Evolutionary conservation across 208 protist species (phyloP).

Genomic region (Entamoeba invadens): DNA sequence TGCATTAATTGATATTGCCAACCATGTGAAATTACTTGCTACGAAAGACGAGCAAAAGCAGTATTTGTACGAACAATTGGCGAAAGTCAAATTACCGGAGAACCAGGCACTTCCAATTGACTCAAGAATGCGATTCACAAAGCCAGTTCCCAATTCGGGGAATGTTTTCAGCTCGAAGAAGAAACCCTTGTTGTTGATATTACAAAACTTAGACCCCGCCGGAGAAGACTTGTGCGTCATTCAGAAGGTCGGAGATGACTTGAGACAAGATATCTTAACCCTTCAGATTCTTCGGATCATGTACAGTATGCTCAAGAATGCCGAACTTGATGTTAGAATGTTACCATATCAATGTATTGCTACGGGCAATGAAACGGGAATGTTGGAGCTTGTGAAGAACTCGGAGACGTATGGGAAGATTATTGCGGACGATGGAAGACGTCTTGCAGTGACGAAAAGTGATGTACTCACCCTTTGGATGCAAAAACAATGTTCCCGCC

Average conservation of each 20-base stretch:
- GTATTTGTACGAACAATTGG: neutral
- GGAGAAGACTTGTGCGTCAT: neutral
- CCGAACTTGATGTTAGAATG: slow-evolving; percentile 38
- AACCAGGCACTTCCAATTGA: neutral
- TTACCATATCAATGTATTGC: slow-evolving; percentile 46
- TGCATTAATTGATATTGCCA: neutral
- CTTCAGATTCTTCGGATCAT: slow-evolving; percentile 48
- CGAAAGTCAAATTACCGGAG: neutral
- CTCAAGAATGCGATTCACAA: neutral
- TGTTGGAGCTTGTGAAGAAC: slow-evolving; percentile 55
- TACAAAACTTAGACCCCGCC: neutral
- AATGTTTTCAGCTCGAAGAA: slow-evolving; percentile 3
- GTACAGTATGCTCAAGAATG: slow-evolving; percentile 35
- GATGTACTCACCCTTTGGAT: slow-evolving; percentile 12
- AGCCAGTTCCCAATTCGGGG: neutral
- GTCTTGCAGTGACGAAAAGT: neutral
- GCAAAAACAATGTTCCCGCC: neutral
- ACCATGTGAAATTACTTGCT: neutral
- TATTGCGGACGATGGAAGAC: neutral
- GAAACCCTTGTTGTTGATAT: neutral
- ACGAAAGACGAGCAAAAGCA: neutral
- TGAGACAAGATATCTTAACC: slow-evolving; percentile 52
- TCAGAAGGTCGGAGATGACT: slow-evolving; percentile 39
- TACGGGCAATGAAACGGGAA: slow-evolving; percentile 49
- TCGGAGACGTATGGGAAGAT: slow-evolving; percentile 47